Conservation (phyloP, 2,329 filamentous ascomycete species). For the Alternaria solani region DNA sequence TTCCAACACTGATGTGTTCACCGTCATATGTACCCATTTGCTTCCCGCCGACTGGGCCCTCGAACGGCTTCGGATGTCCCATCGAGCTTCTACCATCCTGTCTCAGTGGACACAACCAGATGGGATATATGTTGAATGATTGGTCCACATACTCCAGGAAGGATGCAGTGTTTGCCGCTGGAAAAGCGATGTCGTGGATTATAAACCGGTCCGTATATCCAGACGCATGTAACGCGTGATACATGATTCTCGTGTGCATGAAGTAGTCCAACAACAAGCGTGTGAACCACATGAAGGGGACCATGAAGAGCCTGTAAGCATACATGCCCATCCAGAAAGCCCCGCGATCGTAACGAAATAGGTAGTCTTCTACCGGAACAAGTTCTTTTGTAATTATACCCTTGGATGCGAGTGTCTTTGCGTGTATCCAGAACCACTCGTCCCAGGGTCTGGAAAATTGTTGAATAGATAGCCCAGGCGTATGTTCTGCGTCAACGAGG, state of each 20-base stretch:
- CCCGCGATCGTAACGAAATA: constrained; percentile 69
- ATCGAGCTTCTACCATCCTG: constrained; percentile 43
- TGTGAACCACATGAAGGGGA: constrained; percentile 66
- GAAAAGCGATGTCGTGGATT: constrained; percentile 70
- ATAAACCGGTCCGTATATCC: constrained; percentile 64
- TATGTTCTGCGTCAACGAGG: constrained; percentile 57
- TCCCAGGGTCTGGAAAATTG: constrained; percentile 66
- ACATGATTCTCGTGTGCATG: constrained; percentile 69
- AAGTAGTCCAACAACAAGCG: constrained; percentile 67
- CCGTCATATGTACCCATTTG: constrained; percentile 22
- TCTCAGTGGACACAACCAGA: constrained; percentile 66
- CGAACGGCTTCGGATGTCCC: constrained; percentile 34
- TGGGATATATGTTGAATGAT: constrained; percentile 60
- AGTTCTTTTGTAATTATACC: constrained; percentile 43
- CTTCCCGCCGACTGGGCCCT: constrained; percentile 12
- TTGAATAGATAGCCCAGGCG: constrained; percentile 32
- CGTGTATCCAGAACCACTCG: constrained; percentile 79
- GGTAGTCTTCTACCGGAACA: constrained; percentile 62
- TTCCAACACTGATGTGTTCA: constrained; percentile 56
- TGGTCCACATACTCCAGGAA: constrained; percentile 62
- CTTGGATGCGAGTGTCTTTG: constrained; percentile 33
- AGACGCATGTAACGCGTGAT: constrained; percentile 67
- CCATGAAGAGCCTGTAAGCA: constrained; percentile 66
- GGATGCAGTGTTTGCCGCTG: constrained; percentile 57
- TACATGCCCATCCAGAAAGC: constrained; percentile 70